Evolutionary conservation across 768 basidiomycete genomes (phyloP).

Genomic region (Pulveroboletus ravenelii): DNA sequence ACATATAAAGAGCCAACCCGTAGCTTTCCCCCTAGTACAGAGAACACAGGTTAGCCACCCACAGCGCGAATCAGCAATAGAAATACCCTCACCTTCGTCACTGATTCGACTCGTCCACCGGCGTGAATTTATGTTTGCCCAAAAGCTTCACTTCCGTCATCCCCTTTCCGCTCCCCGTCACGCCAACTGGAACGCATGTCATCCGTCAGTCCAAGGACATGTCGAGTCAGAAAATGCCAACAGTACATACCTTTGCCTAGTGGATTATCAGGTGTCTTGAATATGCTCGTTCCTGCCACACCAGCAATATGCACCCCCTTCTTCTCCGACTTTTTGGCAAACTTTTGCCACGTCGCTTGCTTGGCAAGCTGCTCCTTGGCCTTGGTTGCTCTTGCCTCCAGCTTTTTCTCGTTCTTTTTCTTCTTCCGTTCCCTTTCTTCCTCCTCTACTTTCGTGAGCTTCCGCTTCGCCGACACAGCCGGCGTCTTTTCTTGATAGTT

Average conservation of each 20-base stretch:
- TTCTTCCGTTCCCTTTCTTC: slow-evolving; percentile 86
- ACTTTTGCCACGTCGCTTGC: slow-evolving; percentile 90
- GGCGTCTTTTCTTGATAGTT: slow-evolving; percentile 45
- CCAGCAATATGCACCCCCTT: slow-evolving; percentile 91
- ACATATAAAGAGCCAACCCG: slow-evolving; percentile 20
- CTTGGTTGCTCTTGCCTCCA: slow-evolving; percentile 77
- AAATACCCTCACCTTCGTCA: slow-evolving; percentile 15
- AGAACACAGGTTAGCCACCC: no score
- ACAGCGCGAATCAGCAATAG: no score
- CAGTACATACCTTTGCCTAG: slow-evolving; percentile 66
- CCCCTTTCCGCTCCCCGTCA: slow-evolving; percentile 84
- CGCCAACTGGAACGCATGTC: slow-evolving; percentile 57
- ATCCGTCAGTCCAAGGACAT: slow-evolving; percentile 10
- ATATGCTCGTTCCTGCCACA: slow-evolving; percentile 83
- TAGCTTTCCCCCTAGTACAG: slow-evolving; percentile 1
- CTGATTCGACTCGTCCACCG: slow-evolving; percentile 40
- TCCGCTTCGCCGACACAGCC: slow-evolving; percentile 59
- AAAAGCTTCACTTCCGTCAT: slow-evolving; percentile 73
- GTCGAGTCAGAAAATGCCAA: slow-evolving; percentile 12
- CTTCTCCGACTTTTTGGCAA: slow-evolving; percentile 91
- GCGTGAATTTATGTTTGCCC: slow-evolving; percentile 72
- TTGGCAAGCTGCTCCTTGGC: slow-evolving; percentile 83
- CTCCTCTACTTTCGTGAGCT: slow-evolving; percentile 74
- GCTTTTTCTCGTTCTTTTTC: slow-evolving; percentile 94
- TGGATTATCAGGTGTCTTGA: slow-evolving; percentile 92